Base-by-base conservation (phyloP, 768 basidiomycete species). In the Suillus decipiens region DNA sequence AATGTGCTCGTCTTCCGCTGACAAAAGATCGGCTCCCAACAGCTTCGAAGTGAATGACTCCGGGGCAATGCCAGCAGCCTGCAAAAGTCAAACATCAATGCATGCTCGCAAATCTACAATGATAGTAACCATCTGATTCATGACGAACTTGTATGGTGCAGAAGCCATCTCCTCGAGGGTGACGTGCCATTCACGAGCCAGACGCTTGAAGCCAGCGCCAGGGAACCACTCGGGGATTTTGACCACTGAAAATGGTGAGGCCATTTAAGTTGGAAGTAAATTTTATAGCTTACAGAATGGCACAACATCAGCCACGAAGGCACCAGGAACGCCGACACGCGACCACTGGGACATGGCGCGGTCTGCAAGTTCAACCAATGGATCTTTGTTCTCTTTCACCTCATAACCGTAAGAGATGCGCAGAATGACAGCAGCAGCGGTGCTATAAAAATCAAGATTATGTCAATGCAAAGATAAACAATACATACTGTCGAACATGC, bases 91-190 rank as follows among this genome's bases (percentile, higher is more conserved):
- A 33, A 33, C 19, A 14, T 28, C 24, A 24, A 14, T 11, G 19
- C 37, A 9, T 2, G 17, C n/a, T 4, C 2, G 9, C 34, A 55
- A 55, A 45, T 11, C 6, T 19, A 36, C 19, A 45, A 56, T 39
- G 42, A 22, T 8, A 19, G 28, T 24, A 50, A 87, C 87, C 75
- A 88, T 81, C 70, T 88, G 84, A 64, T 86, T 81, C 69, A 86
- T 86, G 54, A 87, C 87, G 63, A 83, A 85, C 41, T 79, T 78
- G 69, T 82, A 77, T 5, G 88, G 87, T 62, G 76, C 77, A 31
- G 84, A 80, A 34, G 86, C 85, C 83, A 87, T 81, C 55, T 87
- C 80, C 14, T 72, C 67, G 28, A 88, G 76, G 0, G 86, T 87
- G 2, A 73, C 70, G n/a, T 79, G 78, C 86, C 86, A 89, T 50